Conservation (phyloP, 1,284 basidiomycete species). For the Melampsora abietis-canadensis region DNA sequence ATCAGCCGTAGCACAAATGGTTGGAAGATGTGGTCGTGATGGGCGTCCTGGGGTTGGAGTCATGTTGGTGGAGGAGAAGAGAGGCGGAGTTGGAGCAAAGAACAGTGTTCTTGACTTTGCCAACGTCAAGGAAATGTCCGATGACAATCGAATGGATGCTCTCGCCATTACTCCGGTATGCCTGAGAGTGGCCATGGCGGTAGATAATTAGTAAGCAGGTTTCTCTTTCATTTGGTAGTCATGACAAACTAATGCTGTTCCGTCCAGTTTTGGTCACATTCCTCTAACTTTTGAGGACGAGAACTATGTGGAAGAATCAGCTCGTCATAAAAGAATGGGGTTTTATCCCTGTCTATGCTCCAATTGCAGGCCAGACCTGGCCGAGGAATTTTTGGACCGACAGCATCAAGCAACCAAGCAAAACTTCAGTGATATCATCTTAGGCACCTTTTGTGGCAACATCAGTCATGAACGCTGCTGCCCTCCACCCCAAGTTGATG, state of each 20-base stretch:
- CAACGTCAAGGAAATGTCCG: neutral
- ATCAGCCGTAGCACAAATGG: neutral
- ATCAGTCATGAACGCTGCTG: neutral
- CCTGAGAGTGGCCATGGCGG: neutral
- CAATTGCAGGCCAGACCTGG: constrained; percentile 8
- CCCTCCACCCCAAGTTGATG: neutral
- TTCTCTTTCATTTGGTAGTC: too few relatives aligned
- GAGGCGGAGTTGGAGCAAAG: neutral
- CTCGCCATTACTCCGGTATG: constrained; percentile 15
- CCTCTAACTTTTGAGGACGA: neutral
- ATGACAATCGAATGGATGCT: constrained; percentile 26
- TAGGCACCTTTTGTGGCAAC: neutral
- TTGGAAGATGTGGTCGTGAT: constrained; percentile 13
- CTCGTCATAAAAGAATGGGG: neutral
- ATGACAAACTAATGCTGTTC: too few relatives aligned
- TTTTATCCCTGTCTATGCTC: constrained; percentile 18
- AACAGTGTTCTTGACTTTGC: neutral
- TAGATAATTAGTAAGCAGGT: too few relatives aligned
- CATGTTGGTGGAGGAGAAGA: neutral
- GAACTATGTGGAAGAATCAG: neutral
- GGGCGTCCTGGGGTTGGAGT: constrained; percentile 2
- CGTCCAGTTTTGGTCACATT: constrained; percentile 4
- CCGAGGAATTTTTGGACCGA: neutral
- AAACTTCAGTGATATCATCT: neutral
- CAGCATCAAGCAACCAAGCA: neutral